These are phyloP conservation scores for Otatea glauca DNA, from an alignment of 176 grass and related monocot species.

Conservation along the genomic window DNA sequence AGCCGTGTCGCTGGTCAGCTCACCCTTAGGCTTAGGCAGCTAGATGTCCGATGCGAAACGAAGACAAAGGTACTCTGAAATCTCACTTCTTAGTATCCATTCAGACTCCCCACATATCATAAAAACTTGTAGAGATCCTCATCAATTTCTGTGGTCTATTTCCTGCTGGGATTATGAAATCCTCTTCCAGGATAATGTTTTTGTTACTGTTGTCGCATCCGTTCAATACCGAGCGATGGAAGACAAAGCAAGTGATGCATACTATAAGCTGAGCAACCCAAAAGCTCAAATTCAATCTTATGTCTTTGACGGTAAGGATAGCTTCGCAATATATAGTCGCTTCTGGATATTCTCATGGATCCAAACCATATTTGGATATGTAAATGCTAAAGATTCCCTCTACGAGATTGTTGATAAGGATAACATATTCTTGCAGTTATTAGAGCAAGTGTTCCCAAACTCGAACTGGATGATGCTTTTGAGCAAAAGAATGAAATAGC, in stretches of 20 bases:
- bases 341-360: neutral
- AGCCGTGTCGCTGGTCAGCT: constrained; percentile 44
- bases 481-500: constrained; percentile 61
- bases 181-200: constrained; percentile 63
- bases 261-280: constrained; percentile 63
- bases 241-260: constrained; percentile 67
- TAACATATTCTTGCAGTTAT: constrained; percentile 33
- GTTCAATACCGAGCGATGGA: constrained; percentile 65
- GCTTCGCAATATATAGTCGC: neutral
- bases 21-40: constrained; percentile 48
- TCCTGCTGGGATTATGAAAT: neutral
- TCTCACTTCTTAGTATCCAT: constrained; percentile 10
- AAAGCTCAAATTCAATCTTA: constrained; percentile 75
- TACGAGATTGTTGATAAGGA: neutral
- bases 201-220: constrained; percentile 74
- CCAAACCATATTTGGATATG: neutral
- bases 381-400: neutral
- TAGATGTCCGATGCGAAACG: constrained; percentile 56
- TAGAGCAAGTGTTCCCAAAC: constrained; percentile 48
- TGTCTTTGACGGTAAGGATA: constrained; percentile 63
- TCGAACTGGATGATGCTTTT: constrained; percentile 53
- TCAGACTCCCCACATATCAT: neutral
- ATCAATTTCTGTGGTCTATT: neutral
- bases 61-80: constrained; percentile 60
- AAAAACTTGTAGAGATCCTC: neutral